Percentiles rank a stretch among this genome's conserved stretches.
Conservation (phyloP, 441 rosid species). For the Flueggea neowawraea region DNA sequence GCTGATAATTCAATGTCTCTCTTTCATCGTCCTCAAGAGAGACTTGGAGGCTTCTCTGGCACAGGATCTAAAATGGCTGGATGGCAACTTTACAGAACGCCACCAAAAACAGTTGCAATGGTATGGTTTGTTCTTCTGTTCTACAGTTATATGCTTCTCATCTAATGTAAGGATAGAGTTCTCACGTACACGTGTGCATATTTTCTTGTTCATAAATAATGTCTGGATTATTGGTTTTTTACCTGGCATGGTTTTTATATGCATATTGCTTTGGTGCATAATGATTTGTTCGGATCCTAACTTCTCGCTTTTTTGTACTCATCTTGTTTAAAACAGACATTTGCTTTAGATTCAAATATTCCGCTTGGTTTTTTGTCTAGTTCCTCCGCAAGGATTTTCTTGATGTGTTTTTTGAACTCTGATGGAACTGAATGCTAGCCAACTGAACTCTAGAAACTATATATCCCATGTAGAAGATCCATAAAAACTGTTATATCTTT, state of each 20-base stretch:
- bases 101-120: slow-evolving; percentile 85
- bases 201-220: background rate
- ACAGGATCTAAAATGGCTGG: slow-evolving; percentile 78
- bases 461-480: background rate
- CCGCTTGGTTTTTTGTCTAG: background rate
- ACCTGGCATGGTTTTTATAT: too few species aligned
- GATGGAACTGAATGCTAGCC: background rate
- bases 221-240: too few species aligned
- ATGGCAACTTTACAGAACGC: slow-evolving; percentile 98
- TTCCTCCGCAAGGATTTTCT: background rate
- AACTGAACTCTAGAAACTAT: background rate
- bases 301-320: too few species aligned
- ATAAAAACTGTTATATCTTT: background rate
- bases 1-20: slow-evolving; percentile 99
- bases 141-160: background rate
- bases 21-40: slow-evolving; percentile 91
- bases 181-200: background rate
- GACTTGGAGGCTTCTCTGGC: slow-evolving; percentile 50
- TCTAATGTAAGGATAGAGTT: too few species aligned
- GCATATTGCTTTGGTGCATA: too few species aligned
- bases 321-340: too few species aligned
- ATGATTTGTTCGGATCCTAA: too few species aligned
- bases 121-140: slow-evolving; percentile 35
- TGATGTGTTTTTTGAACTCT: background rate
- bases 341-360: too few species aligned